Conservation (phyloP, 768 basidiomycete genomes). For the Podaxis carcinomalis region DNA sequence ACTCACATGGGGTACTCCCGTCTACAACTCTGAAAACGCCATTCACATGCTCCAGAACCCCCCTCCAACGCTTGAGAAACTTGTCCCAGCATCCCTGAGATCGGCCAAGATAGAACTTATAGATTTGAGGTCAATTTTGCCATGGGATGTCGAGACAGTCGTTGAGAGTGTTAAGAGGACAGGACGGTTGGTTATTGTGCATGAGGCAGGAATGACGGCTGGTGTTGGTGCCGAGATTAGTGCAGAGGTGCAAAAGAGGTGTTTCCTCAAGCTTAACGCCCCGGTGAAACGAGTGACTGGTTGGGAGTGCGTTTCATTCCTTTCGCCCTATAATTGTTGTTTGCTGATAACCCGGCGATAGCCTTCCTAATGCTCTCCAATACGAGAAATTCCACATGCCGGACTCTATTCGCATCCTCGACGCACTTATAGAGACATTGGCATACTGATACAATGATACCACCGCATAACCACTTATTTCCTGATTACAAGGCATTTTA, state of each 20-base stretch:
- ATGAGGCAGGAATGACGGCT: slow-evolving; percentile 85
- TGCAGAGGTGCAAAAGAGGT: slow-evolving; percentile 85
- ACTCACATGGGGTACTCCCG: slow-evolving; percentile 89
- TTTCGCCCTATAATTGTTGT: background rate
- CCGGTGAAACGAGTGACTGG: slow-evolving; percentile 84
- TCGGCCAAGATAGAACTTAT: slow-evolving; percentile 81
- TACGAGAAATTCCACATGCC: slow-evolving; percentile 94
- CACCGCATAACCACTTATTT: background rate
- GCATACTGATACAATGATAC: slow-evolving; percentile 40
- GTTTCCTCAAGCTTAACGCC: slow-evolving; percentile 84
- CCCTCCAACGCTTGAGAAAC: slow-evolving; percentile 51
- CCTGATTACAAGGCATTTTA: background rate
- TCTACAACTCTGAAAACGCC: slow-evolving; percentile 87
- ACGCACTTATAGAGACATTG: slow-evolving; percentile 81
- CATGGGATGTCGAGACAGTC: slow-evolving; percentile 83
- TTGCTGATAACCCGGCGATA: slow-evolving; percentile 23
- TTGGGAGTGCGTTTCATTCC: slow-evolving; percentile 78
- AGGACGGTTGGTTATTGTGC: slow-evolving; percentile 82
- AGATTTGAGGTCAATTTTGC: slow-evolving; percentile 84
- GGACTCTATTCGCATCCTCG: slow-evolving; percentile 78
- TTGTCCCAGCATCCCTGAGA: slow-evolving; percentile 63
- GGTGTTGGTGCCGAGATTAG: slow-evolving; percentile 91
- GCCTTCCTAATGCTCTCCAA: slow-evolving; percentile 78
- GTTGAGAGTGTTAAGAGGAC: slow-evolving; percentile 82
- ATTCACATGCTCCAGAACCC: slow-evolving; percentile 70